Evolutionary conservation across 164 flowering plant genomes (phyloP).

Genomic region (Magnolia officinalis): DNA sequence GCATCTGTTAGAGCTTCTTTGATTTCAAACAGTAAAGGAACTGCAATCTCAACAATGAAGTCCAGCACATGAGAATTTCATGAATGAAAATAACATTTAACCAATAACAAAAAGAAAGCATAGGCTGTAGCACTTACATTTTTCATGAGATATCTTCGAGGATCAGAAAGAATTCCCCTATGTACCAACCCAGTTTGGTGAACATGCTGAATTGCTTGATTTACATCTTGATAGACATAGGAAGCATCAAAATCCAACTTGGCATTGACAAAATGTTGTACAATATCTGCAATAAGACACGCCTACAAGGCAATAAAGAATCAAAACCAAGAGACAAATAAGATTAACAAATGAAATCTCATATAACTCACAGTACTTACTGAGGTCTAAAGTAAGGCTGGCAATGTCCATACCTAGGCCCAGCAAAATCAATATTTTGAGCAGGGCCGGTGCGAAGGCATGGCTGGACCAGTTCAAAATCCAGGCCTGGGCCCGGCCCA

Average conservation of each 20-base stretch:
- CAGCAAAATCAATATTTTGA: no score
- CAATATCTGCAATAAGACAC: constrained; percentile 80
- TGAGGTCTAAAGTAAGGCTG: background rate
- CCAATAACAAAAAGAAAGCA: background rate
- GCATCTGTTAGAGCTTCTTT: background rate
- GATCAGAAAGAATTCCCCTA: constrained; percentile 74
- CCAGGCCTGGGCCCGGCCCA: no score
- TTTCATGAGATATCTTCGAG: constrained; percentile 69
- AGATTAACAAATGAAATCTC: background rate
- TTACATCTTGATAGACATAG: constrained; percentile 87
- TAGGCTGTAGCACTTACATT: constrained; percentile 53
- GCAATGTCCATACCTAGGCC: no score
- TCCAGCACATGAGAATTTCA: background rate
- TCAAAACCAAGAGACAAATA: constrained; percentile 4
- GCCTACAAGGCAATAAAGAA: constrained; percentile 9
- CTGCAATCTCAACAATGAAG: background rate
- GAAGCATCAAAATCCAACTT: constrained; percentile 88
- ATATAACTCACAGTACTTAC: background rate
- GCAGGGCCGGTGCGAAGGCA: no score
- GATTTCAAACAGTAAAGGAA: background rate
- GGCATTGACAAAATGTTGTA: constrained; percentile 92
- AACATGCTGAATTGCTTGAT: constrained; percentile 86
- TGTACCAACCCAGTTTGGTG: constrained; percentile 90
- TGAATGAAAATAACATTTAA: no score
- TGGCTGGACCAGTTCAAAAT: no score